A percentile compares a stretch with the other conserved stretches of the same genome.
Evolutionary conservation across 2,329 filamentous ascomycete species (phyloP).

Genomic region (Onygena corvina): DNA sequence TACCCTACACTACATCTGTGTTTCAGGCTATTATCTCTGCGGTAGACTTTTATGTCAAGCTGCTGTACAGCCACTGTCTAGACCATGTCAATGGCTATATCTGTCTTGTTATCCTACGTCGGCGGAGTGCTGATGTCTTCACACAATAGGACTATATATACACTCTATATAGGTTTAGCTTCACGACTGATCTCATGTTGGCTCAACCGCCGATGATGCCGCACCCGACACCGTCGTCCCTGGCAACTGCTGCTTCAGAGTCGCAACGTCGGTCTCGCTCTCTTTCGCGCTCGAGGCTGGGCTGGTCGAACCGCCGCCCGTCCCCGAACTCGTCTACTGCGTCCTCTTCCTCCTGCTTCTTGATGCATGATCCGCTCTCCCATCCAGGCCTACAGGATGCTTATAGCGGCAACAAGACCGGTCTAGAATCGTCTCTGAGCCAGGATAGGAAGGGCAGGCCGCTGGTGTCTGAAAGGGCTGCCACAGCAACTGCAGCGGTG

Average conservation of each 20-base stretch:
- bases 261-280: slow-evolving; percentile 8
- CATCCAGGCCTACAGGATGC: background rate
- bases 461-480: background rate
- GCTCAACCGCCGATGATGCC: slow-evolving; percentile 5
- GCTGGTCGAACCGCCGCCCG: background rate
- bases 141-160: no score
- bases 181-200: slow-evolving; percentile 2
- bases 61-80: no score
- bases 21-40: no score
- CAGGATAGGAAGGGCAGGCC: slow-evolving; percentile 4
- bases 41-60: no score
- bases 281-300: slow-evolving; percentile 2
- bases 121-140: no score
- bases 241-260: slow-evolving; percentile 4
- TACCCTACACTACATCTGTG: no score
- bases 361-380: background rate
- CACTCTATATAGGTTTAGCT: background rate
- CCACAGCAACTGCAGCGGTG: background rate
- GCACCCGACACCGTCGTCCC: slow-evolving; percentile 4
- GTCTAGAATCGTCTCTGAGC: background rate
- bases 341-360: background rate
- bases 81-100: no score
- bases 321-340: background rate
- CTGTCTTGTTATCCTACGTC: no score
- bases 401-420: background rate